Evolutionary conservation across 805 yeast species (phyloP).

Genomic region (Kazachstania africana): DNA sequence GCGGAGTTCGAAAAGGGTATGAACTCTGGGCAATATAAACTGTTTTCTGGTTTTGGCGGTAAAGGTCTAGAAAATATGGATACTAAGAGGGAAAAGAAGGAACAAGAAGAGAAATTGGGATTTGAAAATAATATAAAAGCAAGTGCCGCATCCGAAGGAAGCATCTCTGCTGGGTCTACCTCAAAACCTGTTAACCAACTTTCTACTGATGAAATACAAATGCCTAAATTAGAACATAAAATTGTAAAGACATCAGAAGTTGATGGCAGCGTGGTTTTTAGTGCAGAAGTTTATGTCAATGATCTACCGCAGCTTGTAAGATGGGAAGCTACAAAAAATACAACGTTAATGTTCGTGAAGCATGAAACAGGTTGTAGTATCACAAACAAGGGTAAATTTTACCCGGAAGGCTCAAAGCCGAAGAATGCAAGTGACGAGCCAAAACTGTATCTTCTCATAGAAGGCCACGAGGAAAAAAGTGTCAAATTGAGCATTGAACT

Average conservation of each 20-base stretch:
- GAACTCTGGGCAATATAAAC: constrained; percentile 52
- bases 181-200: constrained; percentile 2
- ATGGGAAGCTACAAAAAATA: constrained; percentile 65
- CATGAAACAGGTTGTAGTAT: constrained; percentile 67
- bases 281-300: constrained; percentile 64
- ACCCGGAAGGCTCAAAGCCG: constrained; percentile 48
- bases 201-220: constrained; percentile 4
- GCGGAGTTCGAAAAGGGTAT: constrained; percentile 46
- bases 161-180: too few relatives aligned
- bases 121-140: constrained; percentile 2
- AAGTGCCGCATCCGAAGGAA: constrained; percentile 4
- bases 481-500: constrained; percentile 49
- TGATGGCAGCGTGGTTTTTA: constrained; percentile 44
- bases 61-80: constrained; percentile 77
- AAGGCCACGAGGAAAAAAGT: constrained; percentile 51
- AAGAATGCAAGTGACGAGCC: constrained; percentile 48
- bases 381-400: constrained; percentile 71
- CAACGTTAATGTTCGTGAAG: constrained; percentile 48
- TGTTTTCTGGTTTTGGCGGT: constrained; percentile 82
- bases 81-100: constrained; percentile 27
- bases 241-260: constrained; percentile 42
- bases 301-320: constrained; percentile 76
- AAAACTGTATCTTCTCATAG: constrained; percentile 67
- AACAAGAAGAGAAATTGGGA: constrained; percentile 4
- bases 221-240: constrained; percentile 36